Conservation (phyloP, 352 stramenopile species). For the Globisporangium okanoganense region DNA sequence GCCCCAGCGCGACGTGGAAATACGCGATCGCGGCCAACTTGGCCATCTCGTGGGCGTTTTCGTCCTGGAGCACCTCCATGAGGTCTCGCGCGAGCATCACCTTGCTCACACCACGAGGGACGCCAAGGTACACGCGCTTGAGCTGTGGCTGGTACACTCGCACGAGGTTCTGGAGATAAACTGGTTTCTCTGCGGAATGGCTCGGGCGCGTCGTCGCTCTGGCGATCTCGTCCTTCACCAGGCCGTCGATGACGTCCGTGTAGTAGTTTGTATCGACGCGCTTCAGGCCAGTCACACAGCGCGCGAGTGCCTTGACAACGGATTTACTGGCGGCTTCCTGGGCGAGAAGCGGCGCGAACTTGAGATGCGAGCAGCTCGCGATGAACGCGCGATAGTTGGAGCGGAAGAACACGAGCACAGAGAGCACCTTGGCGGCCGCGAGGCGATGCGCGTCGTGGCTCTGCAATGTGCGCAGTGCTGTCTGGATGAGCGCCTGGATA, state of each 20-base stretch:
- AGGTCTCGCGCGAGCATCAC: conserved; percentile 3
- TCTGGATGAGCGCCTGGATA: background rate
- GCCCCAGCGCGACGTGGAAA: background rate
- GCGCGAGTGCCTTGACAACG: background rate
- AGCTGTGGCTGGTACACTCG: background rate
- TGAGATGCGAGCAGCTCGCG: background rate
- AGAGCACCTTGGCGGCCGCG: background rate
- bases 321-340: background rate
- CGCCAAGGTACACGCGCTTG: background rate
- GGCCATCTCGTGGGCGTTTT: background rate
- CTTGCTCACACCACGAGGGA: background rate
- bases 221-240: background rate
- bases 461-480: background rate
- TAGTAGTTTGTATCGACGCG: background rate
- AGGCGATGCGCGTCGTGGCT: background rate
- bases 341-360: background rate
- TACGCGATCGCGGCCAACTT: background rate
- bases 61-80: background rate
- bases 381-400: background rate
- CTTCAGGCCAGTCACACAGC: background rate
- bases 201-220: background rate
- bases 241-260: background rate
- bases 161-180: background rate
- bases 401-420: background rate
- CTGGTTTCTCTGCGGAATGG: background rate